Base-by-base conservation (phyloP, 306 rosid species). In the Bauhinia variegata region DNA sequence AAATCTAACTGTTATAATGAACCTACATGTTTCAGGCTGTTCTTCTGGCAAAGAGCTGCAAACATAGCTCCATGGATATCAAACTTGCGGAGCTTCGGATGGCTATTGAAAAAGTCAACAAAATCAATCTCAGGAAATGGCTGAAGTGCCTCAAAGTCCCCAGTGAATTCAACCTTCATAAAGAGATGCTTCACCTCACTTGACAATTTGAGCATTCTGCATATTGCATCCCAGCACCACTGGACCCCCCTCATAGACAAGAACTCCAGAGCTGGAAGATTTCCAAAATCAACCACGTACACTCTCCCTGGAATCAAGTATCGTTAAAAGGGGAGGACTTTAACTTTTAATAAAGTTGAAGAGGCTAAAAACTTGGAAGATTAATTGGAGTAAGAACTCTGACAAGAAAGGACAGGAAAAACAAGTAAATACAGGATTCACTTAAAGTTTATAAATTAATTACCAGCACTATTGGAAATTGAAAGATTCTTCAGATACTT, bases 51-150 rank as follows among this genome's bases (percentile, higher is more conserved):
- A 63, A 95, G 92, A 8, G 99, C 97, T 42, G 99, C 99, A 79
- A 95, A 90, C 99, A 95, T 86, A 65, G 99, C 99, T 78, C 99
- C 99, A 69, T 95, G 99, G 39, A 90, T 71, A 39, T 95, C 97
- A 34, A 95, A 90, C 79, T 70, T 88, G 60, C 60, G 78, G 55
- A 95, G 74, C 79, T 74, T 88, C 33, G 88, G 95, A 84, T 95
- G 96, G 63, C 76, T 85, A 69, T 88, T 90, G 85, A 95, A 95
- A 72, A 95, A 90, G 2, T 95, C 97, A 60, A 88, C 99, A 14
- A 90, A 88, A 73, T 95, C 97, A 58, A 95, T 79, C 78, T 90
- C 99, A 13, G 99, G 97, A 66, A 95, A 95, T 18, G 99, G 96
- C 61, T 81, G 89, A 78, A 93, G 97, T 2, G 80, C 79, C 37